Evolutionary conservation across 2,329 filamentous ascomycete genomes (phyloP).

Genomic region (Aspergillus sojae): DNA sequence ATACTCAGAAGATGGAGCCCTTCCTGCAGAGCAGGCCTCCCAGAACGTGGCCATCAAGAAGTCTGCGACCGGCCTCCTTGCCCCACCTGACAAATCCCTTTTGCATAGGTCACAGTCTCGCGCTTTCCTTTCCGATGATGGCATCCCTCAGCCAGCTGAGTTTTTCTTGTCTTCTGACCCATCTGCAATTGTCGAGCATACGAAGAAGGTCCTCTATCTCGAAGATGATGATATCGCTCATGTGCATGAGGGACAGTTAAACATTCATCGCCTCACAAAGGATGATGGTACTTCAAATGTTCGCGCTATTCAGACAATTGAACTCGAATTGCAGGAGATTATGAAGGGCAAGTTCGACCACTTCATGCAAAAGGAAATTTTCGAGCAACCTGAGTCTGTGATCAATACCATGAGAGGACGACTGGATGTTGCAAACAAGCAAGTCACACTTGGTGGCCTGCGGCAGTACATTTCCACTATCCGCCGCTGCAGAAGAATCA

Average conservation of each 20-base stretch:
- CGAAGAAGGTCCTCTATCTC: slow-evolving; percentile 99
- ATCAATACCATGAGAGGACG: slow-evolving; percentile 99
- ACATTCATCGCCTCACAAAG: slow-evolving; percentile 98
- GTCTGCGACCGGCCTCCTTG: slow-evolving; percentile 71
- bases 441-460: slow-evolving; percentile 91
- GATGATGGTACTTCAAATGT: slow-evolving; percentile 95
- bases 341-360: slow-evolving; percentile 99
- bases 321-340: slow-evolving; percentile 99
- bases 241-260: slow-evolving; percentile 97
- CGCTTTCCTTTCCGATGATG: slow-evolving; percentile 98
- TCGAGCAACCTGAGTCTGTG: slow-evolving; percentile 98
- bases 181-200: slow-evolving; percentile 98
- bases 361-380: slow-evolving; percentile 99
- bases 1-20: slow-evolving; percentile 84
- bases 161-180: slow-evolving; percentile 99
- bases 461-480: slow-evolving; percentile 97
- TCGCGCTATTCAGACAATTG: slow-evolving; percentile 95
- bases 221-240: slow-evolving; percentile 99
- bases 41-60: slow-evolving; percentile 98
- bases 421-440: slow-evolving; percentile 90
- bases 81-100: slow-evolving; percentile 94
- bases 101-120: slow-evolving; percentile 98
- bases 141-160: slow-evolving; percentile 95
- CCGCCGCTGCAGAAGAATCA: slow-evolving; percentile 92
- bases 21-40: slow-evolving; percentile 90